Conservation (phyloP, 2,329 filamentous ascomycete species). For the Paecilomyces formosus region DNA sequence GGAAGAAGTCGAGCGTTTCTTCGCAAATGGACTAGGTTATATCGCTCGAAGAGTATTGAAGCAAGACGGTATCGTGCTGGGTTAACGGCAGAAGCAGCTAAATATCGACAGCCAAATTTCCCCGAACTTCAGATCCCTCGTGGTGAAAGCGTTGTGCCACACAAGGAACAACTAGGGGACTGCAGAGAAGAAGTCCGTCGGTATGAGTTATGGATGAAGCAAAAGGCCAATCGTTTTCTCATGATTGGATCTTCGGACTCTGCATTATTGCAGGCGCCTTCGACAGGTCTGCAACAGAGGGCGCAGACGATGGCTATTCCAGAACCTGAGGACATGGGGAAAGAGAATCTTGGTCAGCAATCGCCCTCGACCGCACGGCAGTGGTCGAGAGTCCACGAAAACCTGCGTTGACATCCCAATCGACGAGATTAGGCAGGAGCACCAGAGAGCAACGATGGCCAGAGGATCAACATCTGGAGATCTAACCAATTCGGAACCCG, state of each 20-base stretch:
- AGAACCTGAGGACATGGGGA: neutral
- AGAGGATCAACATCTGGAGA: neutral
- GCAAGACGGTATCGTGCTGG: slow-evolving; percentile 9
- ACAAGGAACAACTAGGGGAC: slow-evolving; percentile 9
- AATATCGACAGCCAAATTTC: slow-evolving; percentile 4
- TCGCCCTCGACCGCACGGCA: neutral
- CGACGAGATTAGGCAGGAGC: neutral
- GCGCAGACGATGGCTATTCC: neutral
- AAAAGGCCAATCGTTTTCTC: neutral
- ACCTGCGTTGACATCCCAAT: neutral
- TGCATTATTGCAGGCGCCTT: neutral
- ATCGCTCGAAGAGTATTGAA: slow-evolving; percentile 5
- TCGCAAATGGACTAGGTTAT: slow-evolving; percentile 5
- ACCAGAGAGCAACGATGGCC: neutral
- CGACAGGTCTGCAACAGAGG: neutral
- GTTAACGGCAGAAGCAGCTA: slow-evolving; percentile 8
- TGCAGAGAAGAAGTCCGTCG: slow-evolving; percentile 6
- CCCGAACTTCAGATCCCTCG: slow-evolving; percentile 11
- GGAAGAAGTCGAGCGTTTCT: slow-evolving; percentile 6
- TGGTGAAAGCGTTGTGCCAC: slow-evolving; percentile 3
- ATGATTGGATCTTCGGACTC: neutral
- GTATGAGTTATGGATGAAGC: neutral
- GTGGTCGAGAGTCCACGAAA: neutral
- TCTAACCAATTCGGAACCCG: neutral
- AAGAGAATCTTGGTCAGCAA: neutral